These are phyloP conservation scores for Xylaria longipes DNA, from an alignment of 495 filamentous ascomycete species.

Conservation along the genomic window DNA sequence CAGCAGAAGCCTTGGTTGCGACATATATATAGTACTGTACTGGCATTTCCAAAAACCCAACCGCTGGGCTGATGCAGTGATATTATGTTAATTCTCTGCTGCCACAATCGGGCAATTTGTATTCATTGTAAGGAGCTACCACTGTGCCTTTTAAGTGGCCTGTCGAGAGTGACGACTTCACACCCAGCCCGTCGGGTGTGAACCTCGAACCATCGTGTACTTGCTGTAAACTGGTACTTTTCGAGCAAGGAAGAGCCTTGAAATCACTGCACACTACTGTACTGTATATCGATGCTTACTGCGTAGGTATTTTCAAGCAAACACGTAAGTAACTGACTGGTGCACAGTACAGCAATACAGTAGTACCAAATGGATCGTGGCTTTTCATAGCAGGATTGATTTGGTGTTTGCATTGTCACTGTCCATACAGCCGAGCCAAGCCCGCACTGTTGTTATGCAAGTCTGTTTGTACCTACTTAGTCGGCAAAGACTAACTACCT, in stretches of 20 bases:
- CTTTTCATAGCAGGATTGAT: constrained; percentile 7
- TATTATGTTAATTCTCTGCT: neutral
- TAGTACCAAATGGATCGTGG: constrained; percentile 11
- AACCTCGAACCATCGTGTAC: neutral
- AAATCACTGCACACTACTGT: neutral
- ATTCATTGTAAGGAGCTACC: neutral
- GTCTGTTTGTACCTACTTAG: constrained; percentile 5
- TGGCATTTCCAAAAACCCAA: neutral
- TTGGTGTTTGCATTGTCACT: constrained; percentile 5
- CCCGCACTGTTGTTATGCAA: constrained; percentile 24
- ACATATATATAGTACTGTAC: neutral
- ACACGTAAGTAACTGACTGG: constrained; percentile 7
- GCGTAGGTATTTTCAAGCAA: constrained; percentile 9
- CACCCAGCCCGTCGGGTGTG: neutral
- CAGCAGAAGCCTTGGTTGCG: constrained; percentile 16
- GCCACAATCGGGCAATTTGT: neutral
- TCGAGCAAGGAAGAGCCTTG: constrained; percentile 9
- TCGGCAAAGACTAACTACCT: neutral
- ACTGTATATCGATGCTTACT: neutral
- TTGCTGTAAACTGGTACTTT: too few relatives aligned
- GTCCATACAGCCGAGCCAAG: neutral
- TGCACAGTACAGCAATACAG: neutral
- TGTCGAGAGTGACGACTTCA: neutral
- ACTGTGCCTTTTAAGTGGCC: neutral
- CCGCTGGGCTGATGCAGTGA: constrained; percentile 6